Evolutionary conservation across 352 stramenopile species (phyloP), one percentile per base, ranked within the genome.

Genomic region (Pythium grandisporangium): DNA sequence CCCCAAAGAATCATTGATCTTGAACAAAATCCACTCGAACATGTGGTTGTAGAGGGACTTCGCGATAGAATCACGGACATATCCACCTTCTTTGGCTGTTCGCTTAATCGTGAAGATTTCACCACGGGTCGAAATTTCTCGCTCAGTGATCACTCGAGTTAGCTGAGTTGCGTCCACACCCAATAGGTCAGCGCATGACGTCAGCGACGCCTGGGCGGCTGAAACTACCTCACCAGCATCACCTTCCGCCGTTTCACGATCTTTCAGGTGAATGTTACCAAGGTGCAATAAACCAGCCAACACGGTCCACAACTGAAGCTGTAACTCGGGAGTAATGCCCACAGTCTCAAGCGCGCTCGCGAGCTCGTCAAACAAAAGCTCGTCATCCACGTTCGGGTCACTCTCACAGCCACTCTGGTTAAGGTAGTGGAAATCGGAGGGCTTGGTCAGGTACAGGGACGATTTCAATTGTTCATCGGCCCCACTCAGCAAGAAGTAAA

Each of bases 31-130:
- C 70, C 72, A 90, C 45, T 79, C 72, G 59, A 97, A 97, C 21
- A 87, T 51, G 42, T 81, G 79, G 47, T 95, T 74, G 70, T 97
- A 97, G 24, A 97, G 79, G 26, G 84, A 89, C 66, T 97, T 97
- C 32, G 81, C 89, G 24, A 97, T 93, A n/a, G 90, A 85, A 33
- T 97, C 93, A 45, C 80, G 71, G 19, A 87, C 74, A 50, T 94
- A 87, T 16, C 62, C 70, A 42, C 77, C 85, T 51, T 90, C 82
- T 49, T 84, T 85, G 0, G 70, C 73, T 10, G 84, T 78, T 12
- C 73, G 65, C 37, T 70, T 67, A 53, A 93, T 92, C 21, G 71
- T 84, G 52, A 89, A 93, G 27, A 70, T 82, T 47, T 93, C 79
- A 19, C 67, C 77, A 13, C 72, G 70, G 24, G 77, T 87, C 25